Evolutionary conservation across 768 basidiomycete genomes (phyloP), one percentile per base, ranked within the genome.

Genomic region (Mycena maculata): DNA sequence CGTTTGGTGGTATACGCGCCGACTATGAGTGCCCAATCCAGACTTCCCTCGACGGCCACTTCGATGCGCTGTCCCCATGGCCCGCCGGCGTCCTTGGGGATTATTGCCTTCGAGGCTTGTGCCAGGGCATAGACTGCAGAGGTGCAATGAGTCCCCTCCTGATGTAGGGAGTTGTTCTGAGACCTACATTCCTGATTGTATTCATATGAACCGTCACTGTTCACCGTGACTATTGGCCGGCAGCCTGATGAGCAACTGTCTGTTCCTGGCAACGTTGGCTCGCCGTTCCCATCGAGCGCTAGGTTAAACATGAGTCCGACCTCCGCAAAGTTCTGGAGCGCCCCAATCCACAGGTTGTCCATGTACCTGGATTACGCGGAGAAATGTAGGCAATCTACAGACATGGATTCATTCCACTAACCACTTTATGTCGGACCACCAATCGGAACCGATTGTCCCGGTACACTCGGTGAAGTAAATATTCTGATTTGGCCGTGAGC

Each of bases 371-470:
- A 25, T 28, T 48, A 9, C n/a, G n/a, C n/a, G n/a, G n/a, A n/a
- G n/a, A n/a, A n/a, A n/a, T n/a, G n/a, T n/a, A n/a, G n/a, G n/a
- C n/a, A n/a, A n/a, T n/a, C n/a, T n/a, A n/a, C n/a, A n/a, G n/a
- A n/a, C n/a, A n/a, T n/a, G n/a, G n/a, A n/a, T n/a, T n/a, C 80
- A 92, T 91, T 93, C 91, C 90, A 70, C 42, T 77, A 88, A 90
- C n/a, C n/a, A n/a, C 84, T 93, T 93, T 76, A 93, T 88, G 69
- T 93, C 91, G 56, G 79, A 81, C 92, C 92, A 94, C 60, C 55
- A 93, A 72, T 93, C 90, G 10, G 85, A 85, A 12, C 90, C 69
- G 52, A 54, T 23, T 0, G 65, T 70, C 22, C 69, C 69, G n/a
- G 25, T 60, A 41, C 65, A 70, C n/a, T 70, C 65, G 0, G 69